phyloP scores from a whole-genome alignment of 2,329 filamentous ascomycete genomes.

The Kalmusia sp. region DNA sequence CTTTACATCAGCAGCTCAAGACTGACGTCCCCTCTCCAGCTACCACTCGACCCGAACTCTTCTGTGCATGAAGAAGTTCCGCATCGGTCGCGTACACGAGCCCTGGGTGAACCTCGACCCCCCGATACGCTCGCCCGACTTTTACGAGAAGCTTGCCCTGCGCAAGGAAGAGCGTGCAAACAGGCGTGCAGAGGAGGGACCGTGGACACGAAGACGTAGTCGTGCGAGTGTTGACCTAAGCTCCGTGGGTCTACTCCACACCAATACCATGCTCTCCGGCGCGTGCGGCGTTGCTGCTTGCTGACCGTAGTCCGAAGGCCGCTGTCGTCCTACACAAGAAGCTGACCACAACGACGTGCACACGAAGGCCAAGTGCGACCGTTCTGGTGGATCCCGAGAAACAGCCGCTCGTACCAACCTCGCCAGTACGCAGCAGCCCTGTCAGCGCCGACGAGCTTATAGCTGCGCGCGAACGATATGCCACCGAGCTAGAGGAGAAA shows the following conservation, averaged over 20 bases:
- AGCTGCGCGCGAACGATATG: slow-evolving; percentile 37
- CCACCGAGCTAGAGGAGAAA: slow-evolving; percentile 41
- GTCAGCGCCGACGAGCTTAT: slow-evolving; percentile 22
- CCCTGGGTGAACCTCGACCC: slow-evolving; percentile 66
- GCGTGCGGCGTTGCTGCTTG: slow-evolving; percentile 11
- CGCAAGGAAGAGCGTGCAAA: slow-evolving; percentile 21
- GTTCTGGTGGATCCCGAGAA: slow-evolving; percentile 28
- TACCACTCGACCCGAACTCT: slow-evolving; percentile 64
- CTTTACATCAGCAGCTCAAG: slow-evolving; percentile 17
- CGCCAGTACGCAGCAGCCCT: slow-evolving; percentile 1
- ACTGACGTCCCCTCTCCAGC: slow-evolving; percentile 48
- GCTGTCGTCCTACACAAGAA: slow-evolving; percentile 36
- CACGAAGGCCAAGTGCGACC: slow-evolving; percentile 19
- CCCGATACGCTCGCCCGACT: slow-evolving; percentile 62
- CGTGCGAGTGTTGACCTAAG: slow-evolving; percentile 35
- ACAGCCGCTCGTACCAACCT: slow-evolving; percentile 17
- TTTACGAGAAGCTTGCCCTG: slow-evolving; percentile 29
- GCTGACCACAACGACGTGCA: slow-evolving; percentile 27
- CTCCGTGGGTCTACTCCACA: slow-evolving; percentile 29
- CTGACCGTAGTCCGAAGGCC: slow-evolving; percentile 32
- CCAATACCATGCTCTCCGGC: slow-evolving; percentile 9
- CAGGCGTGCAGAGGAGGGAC: slow-evolving; percentile 8
- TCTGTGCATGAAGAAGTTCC: slow-evolving; percentile 65
- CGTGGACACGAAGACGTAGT: slow-evolving; percentile 18
- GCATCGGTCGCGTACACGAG: slow-evolving; percentile 63